phyloP scores from a whole-genome alignment of 495 filamentous ascomycete species.

The Penicillium ochrochloron region DNA sequence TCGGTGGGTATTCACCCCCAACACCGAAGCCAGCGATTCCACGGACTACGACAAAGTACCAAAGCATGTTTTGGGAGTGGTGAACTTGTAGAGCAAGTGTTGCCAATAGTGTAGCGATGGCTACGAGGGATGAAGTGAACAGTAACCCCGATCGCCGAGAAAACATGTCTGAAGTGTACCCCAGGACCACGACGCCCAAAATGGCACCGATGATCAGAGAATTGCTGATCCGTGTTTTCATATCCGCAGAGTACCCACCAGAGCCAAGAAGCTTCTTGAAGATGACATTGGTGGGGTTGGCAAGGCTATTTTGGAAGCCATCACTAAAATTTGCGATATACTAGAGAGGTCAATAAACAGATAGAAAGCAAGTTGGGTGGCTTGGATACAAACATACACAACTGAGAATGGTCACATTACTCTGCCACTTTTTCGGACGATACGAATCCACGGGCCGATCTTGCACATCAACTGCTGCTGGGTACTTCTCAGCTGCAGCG shows the following conservation, averaged over 20 bases:
- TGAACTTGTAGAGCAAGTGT: conserved; percentile 39
- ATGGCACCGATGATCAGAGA: conserved; percentile 42
- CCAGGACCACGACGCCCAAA: conserved; percentile 38
- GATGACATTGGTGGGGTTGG: conserved; percentile 46
- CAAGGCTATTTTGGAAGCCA: conserved; percentile 40
- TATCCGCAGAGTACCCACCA: conserved; percentile 34
- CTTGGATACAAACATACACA: conserved; percentile 24
- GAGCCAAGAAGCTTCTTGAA: conserved; percentile 39
- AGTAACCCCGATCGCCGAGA: conserved; percentile 38
- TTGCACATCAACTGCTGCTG: not conserved
- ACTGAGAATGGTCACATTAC: conserved; percentile 34
- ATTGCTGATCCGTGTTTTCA: conserved; percentile 45
- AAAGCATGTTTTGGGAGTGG: conserved; percentile 40
- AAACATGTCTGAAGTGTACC: conserved; percentile 40
- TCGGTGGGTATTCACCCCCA: conserved; percentile 43
- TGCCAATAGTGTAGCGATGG: conserved; percentile 41
- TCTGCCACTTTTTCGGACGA: conserved; percentile 31
- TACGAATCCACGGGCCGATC: conserved; percentile 10
- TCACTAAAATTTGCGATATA: conserved; percentile 47
- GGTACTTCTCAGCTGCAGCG: not conserved
- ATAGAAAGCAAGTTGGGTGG: not conserved
- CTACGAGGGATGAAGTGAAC: conserved; percentile 39
- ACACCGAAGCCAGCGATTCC: conserved; percentile 42
- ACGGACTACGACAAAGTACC: conserved; percentile 42
- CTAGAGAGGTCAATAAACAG: conserved; percentile 21